phyloP scores from a whole-genome alignment of 352 stramenopile genomes.

The Phytophthora cryptogea region DNA sequence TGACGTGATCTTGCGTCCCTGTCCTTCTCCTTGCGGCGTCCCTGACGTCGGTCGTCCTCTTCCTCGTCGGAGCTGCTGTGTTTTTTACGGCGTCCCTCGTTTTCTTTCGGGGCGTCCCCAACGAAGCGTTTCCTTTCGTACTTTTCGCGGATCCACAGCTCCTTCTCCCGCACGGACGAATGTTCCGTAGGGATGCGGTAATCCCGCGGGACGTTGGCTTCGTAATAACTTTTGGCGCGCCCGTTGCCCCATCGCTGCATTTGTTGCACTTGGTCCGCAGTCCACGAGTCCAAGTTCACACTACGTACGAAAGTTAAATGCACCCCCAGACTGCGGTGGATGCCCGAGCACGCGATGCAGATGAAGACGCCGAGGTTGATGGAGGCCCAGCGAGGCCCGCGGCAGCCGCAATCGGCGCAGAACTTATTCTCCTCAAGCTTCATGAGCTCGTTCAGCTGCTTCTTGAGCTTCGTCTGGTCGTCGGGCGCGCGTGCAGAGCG shows the following conservation, averaged over 20 bases:
- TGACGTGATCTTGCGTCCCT: constrained; percentile 21
- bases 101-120: constrained; percentile 33
- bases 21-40: constrained; percentile 29
- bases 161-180: constrained; percentile 83
- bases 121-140: constrained; percentile 89
- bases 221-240: constrained; percentile 90
- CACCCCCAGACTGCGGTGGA: constrained; percentile 93
- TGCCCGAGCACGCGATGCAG: constrained; percentile 93
- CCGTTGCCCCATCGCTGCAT: constrained; percentile 94
- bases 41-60: constrained; percentile 32
- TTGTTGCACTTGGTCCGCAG: constrained; percentile 84
- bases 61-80: constrained; percentile 51
- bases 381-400: constrained; percentile 91
- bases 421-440: constrained; percentile 93
- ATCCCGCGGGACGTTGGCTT: constrained; percentile 80
- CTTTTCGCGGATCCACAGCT: constrained; percentile 92
- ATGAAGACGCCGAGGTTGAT: constrained; percentile 96
- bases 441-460: constrained; percentile 86
- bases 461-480: constrained; percentile 89
- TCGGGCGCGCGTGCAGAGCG: constrained; percentile 55
- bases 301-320: constrained; percentile 94
- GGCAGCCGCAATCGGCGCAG: constrained; percentile 88
- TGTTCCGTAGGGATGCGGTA: constrained; percentile 83
- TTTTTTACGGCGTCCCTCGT: constrained; percentile 40
- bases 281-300: constrained; percentile 95